These are phyloP conservation scores for Spongiforma sp. DNA, from an alignment of 1,284 basidiomycete species.

Conservation along the genomic window DNA sequence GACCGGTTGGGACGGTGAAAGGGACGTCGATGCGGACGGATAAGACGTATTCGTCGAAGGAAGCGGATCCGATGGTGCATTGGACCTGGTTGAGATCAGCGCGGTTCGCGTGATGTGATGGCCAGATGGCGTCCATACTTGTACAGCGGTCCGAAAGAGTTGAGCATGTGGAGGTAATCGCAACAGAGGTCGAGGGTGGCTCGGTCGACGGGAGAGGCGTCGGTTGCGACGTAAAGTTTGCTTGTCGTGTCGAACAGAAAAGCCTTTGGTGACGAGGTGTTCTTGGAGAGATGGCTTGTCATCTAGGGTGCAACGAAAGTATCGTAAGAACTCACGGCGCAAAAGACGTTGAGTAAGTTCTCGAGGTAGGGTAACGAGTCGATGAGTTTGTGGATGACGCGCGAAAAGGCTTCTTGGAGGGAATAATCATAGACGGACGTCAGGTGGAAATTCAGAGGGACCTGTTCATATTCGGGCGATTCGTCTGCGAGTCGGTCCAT, in stretches of 20 bases:
- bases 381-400: constrained; percentile 76
- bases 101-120: background rate
- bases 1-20: constrained; percentile 66
- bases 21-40: constrained; percentile 51
- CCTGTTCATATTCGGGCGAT: constrained; percentile 68
- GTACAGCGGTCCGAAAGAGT: constrained; percentile 86
- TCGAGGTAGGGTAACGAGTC: constrained; percentile 77
- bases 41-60: constrained; percentile 15
- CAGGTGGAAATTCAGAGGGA: constrained; percentile 81
- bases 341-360: constrained; percentile 82
- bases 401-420: constrained; percentile 87
- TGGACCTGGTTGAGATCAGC: constrained; percentile 39
- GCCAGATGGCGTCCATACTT: constrained; percentile 50
- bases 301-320: background rate
- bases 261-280: constrained; percentile 90
- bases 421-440: constrained; percentile 93
- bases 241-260: constrained; percentile 92
- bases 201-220: constrained; percentile 90
- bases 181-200: constrained; percentile 89
- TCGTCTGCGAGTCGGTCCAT: constrained; percentile 81
- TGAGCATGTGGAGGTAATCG: constrained; percentile 90
- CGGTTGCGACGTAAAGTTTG: constrained; percentile 90
- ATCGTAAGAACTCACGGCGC: constrained; percentile 61
- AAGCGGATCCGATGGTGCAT: constrained; percentile 27
- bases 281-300: constrained; percentile 56